A percentile compares a stretch with the other conserved stretches of the same genome.
Conservation (phyloP, 2,329 filamentous ascomycete genomes). For the Fusarium gaditjirri region DNA sequence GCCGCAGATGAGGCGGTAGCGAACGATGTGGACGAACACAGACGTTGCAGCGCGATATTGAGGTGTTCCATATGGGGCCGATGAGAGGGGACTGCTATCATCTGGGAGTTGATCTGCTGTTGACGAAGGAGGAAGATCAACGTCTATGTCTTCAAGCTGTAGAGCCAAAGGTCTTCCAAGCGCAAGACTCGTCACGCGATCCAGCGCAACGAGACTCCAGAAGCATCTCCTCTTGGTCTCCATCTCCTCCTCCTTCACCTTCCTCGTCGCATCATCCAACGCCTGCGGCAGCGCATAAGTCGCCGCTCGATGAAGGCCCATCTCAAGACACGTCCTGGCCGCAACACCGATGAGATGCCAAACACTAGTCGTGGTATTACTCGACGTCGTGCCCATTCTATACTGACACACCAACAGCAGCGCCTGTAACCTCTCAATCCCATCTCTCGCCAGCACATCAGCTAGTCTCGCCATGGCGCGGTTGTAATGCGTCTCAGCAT, state of each 20-base stretch:
- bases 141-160: slow-evolving; percentile 54
- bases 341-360: slow-evolving; percentile 58
- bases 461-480: slow-evolving; percentile 52
- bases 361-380: slow-evolving; percentile 52
- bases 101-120: slow-evolving; percentile 32
- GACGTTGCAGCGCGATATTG: slow-evolving; percentile 42
- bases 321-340: slow-evolving; percentile 53
- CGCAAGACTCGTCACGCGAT: slow-evolving; percentile 51
- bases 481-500: slow-evolving; percentile 55
- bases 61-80: slow-evolving; percentile 36
- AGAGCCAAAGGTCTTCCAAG: slow-evolving; percentile 55
- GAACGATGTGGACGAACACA: slow-evolving; percentile 54
- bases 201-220: slow-evolving; percentile 55
- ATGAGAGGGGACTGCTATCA: slow-evolving; percentile 24
- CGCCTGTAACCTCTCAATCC: slow-evolving; percentile 53
- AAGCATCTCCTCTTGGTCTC: slow-evolving; percentile 54
- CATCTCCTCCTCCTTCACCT: slow-evolving; percentile 38
- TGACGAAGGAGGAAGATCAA: slow-evolving; percentile 46
- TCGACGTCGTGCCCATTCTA: slow-evolving; percentile 53
- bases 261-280: not conserved
- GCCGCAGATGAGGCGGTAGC: slow-evolving; percentile 54
- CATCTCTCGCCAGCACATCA: slow-evolving; percentile 51
- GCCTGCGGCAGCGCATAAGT: slow-evolving; percentile 43
- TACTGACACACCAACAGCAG: slow-evolving; percentile 57
- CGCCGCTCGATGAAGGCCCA: slow-evolving; percentile 54